Percentiles rank a stretch among this genome's conserved stretches.
Conservation (phyloP, 1,284 basidiomycete genomes). For the Papiliotrema fonsecae region DNA sequence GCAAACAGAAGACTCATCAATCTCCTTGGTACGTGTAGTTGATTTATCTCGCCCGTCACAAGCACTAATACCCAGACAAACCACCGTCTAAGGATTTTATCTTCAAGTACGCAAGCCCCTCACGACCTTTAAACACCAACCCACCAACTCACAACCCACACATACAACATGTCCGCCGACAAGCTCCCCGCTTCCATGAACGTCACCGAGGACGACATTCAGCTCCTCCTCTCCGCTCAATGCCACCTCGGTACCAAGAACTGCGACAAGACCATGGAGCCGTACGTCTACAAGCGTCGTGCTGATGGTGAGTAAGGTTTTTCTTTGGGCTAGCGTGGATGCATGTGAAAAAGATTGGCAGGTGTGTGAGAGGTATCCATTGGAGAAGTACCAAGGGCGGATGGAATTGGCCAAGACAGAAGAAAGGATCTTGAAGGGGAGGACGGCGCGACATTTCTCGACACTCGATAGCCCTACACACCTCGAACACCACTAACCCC, state of each 20-base stretch:
- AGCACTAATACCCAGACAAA: conserved; percentile 4
- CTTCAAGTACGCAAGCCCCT: conserved; percentile 45
- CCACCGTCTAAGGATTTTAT: conserved; percentile 30
- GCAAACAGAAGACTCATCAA: conserved; percentile 8
- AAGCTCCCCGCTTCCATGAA: conserved; percentile 90
- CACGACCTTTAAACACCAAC: conserved; percentile 9
- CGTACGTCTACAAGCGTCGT: conserved; percentile 96
- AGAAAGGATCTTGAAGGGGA: too few relatives aligned
- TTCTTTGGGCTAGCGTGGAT: too few relatives aligned
- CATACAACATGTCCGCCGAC: conserved; percentile 36
- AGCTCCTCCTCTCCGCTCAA: conserved; percentile 90
- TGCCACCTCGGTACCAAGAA: conserved; percentile 97
- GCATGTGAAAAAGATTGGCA: too few relatives aligned
- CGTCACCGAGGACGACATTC: conserved; percentile 96
- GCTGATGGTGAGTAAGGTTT: conserved; percentile 78
- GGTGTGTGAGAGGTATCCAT: too few relatives aligned
- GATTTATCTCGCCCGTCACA: too few relatives aligned
- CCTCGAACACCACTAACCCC: too few relatives aligned
- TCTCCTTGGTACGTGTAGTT: neutral
- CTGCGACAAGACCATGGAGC: conserved; percentile 97
- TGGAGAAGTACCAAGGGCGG: too few relatives aligned
- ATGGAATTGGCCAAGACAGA: too few relatives aligned
- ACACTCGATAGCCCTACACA: too few relatives aligned
- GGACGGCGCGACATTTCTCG: too few relatives aligned
- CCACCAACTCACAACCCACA: conserved; percentile 12